phyloP scores from a whole-genome alignment of 805 yeast genomes.

The Candida chauliodis region DNA sequence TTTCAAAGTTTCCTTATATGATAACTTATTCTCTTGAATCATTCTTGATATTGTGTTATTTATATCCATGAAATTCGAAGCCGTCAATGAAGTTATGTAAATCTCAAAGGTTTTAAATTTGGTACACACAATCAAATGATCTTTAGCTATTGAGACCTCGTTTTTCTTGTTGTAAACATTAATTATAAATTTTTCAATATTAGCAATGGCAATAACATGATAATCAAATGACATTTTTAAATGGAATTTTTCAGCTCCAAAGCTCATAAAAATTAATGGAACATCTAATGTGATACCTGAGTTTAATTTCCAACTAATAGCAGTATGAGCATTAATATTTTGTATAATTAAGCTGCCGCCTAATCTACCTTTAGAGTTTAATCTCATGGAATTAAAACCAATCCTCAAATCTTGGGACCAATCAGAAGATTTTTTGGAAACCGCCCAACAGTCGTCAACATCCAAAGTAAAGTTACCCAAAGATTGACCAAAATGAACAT shows the following conservation, averaged over 20 bases:
- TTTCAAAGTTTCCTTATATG: constrained; percentile 71
- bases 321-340: constrained; percentile 54
- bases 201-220: constrained; percentile 73
- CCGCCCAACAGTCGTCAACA: constrained; percentile 63
- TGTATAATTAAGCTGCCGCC: constrained; percentile 61
- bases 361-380: constrained; percentile 72
- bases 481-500: constrained; percentile 79
- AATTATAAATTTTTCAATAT: constrained; percentile 44
- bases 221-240: constrained; percentile 74
- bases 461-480: constrained; percentile 61
- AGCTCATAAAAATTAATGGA: constrained; percentile 65
- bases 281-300: constrained; percentile 42
- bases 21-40: constrained; percentile 65
- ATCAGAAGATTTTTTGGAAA: constrained; percentile 59
- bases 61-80: constrained; percentile 78
- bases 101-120: constrained; percentile 52
- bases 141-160: constrained; percentile 45
- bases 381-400: constrained; percentile 50
- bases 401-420: constrained; percentile 70
- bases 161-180: constrained; percentile 70
- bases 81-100: constrained; percentile 79
- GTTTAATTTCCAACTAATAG: constrained; percentile 64
- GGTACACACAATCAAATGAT: constrained; percentile 53
- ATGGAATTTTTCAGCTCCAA: constrained; percentile 54
- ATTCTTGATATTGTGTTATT: constrained; percentile 66